These are phyloP conservation scores for Calonectria honghensis DNA, from an alignment of 2,329 filamentous ascomycete species.

Conservation along the genomic window DNA sequence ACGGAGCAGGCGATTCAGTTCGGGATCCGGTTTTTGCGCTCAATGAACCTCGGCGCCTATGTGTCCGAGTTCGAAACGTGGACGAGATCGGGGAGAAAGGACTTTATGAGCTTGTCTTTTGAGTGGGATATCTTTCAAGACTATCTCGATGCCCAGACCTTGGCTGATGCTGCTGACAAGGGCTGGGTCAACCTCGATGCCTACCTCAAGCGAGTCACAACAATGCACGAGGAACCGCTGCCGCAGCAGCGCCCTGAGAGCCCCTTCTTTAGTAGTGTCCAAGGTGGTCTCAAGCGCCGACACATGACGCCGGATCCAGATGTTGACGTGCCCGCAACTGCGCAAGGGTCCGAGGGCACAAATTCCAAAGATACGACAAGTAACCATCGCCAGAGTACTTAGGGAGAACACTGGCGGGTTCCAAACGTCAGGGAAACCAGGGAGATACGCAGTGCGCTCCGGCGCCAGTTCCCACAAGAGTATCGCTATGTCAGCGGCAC, in stretches of 20 bases:
- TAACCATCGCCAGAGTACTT: conserved; percentile 9
- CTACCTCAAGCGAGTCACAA: neutral
- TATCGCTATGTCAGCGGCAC: conserved; percentile 17
- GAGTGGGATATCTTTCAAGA: conserved; percentile 53
- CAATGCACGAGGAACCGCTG: neutral
- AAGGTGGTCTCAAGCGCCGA: neutral
- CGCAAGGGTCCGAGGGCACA: neutral
- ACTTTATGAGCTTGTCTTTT: conserved; percentile 53
- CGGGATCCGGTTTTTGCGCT: conserved; percentile 47
- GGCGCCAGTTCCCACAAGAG: conserved; percentile 26
- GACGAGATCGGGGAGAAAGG: conserved; percentile 31
- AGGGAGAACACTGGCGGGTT: conserved; percentile 3
- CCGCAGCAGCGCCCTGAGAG: neutral
- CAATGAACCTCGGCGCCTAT: conserved; percentile 19
- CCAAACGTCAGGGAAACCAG: conserved; percentile 18
- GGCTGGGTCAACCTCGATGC: conserved; percentile 44
- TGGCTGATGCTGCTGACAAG: conserved; percentile 34
- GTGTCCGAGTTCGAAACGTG: conserved; percentile 43
- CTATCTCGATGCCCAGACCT: conserved; percentile 41
- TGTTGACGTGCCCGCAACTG: neutral
- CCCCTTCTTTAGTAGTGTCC: conserved; percentile 35
- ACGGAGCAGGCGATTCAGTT: conserved; percentile 40
- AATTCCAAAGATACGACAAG: neutral
- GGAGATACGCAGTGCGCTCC: conserved; percentile 25
- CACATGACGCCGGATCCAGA: neutral